Base-by-base conservation (phyloP, 305 asterid species). In the Fraxinus nigra region DNA sequence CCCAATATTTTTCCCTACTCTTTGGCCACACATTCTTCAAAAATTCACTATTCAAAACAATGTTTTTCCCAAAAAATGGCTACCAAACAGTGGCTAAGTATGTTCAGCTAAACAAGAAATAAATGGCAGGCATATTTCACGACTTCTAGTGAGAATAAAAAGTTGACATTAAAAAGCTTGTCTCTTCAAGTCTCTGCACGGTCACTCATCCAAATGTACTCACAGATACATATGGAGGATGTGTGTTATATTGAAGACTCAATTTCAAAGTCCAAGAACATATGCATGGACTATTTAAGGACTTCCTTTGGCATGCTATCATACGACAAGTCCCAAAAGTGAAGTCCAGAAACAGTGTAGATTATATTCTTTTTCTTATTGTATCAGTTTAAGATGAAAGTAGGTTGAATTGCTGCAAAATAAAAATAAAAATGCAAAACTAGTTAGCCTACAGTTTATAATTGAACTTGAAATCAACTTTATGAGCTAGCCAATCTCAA, bases 91-190 rank as follows among this genome's bases (percentile, higher is more conserved):
- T 5, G 59, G 59, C 59, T 59, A 32, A 72, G 37, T 83, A 79
- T 84, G 77, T 75, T 80, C 46, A 63, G 80, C 81, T 78, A 79
- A 54, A 77, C 63, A 59, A 72, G 4, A 82, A 69, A 33, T 43
- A 16, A 59, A 34, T 33, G 28, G 38, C 56, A 30, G 72, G 65
- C 26, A 51, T 32, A 20, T 54, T 76, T 67, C 35, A 30, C 40
- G 54, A 26, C 51, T 77, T 76, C 24, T n/a, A 72, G 22, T 34
- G 76, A n/a, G 76, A 72, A 72, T 20, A 72, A 72, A 32, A 16
- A 7, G 30, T 70, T 6, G 76, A 70, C 5, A 33, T 70, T 30
- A 70, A 32, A 30, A 70, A 30, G 40, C 40, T 30, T 4, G n/a
- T 70, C 76, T 70, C 76, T 70, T 70, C 76, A 32, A 30, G 26